Conservation (phyloP, 2,329 filamentous ascomycete species). For the Onygena corvina region DNA sequence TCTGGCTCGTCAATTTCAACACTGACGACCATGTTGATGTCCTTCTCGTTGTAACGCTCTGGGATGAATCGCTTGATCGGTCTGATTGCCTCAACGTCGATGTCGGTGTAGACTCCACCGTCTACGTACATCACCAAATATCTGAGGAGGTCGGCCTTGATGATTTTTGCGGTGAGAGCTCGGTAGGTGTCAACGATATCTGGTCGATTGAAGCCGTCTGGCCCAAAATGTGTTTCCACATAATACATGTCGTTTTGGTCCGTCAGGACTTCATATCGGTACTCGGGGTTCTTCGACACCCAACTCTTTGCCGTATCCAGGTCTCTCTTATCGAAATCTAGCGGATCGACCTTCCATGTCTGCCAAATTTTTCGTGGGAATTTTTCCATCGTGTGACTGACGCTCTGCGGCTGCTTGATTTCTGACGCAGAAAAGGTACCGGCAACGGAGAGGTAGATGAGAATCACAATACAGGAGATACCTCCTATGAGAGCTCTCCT, state of each 20-base stretch:
- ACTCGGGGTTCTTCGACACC: constrained; percentile 52
- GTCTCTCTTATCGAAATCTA: constrained; percentile 55
- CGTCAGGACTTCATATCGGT: constrained; percentile 57
- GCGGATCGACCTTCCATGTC: constrained; percentile 59
- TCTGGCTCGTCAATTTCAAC: constrained; percentile 60
- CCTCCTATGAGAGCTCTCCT: constrained; percentile 40
- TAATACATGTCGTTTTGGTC: constrained; percentile 57
- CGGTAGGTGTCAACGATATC: constrained; percentile 54
- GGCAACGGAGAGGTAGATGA: constrained; percentile 39
- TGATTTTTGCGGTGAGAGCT: constrained; percentile 50
- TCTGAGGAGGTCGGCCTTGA: constrained; percentile 54
- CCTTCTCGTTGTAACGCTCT: constrained; percentile 48
- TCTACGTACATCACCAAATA: constrained; percentile 58
- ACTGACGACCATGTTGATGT: constrained; percentile 59
- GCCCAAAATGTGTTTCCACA: constrained; percentile 56
- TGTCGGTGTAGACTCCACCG: constrained; percentile 49
- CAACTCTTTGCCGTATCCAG: constrained; percentile 50
- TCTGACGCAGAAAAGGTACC: constrained; percentile 25
- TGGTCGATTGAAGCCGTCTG: constrained; percentile 51
- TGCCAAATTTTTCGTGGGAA: constrained; percentile 66
- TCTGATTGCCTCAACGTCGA: constrained; percentile 46
- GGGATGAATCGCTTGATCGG: constrained; percentile 49
- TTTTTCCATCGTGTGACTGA: constrained; percentile 19
- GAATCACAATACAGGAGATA: constrained; percentile 33
- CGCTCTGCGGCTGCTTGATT: constrained; percentile 3